A percentile compares a stretch with the other conserved stretches of the same genome.
phyloP scores from a whole-genome alignment of 768 basidiomycete genomes.

The Lepiota venenata region DNA sequence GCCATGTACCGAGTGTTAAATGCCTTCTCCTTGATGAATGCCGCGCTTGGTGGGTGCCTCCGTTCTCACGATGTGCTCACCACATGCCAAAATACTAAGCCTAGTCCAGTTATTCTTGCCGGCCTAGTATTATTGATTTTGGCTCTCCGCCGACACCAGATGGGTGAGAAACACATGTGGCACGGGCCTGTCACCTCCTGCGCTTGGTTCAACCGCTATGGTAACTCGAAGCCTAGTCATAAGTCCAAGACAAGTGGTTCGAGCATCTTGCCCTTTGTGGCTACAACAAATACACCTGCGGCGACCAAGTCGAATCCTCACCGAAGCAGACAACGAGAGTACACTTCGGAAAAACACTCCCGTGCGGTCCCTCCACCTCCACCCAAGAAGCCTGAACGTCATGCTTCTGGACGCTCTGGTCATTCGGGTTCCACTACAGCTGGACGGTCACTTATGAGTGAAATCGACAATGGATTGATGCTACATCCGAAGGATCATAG shows the following conservation, averaged over 20 bases:
- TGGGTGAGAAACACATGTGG: conserved; percentile 60
- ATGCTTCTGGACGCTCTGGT: conserved; percentile 22
- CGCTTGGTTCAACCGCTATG: conserved; percentile 65
- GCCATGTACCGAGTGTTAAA: conserved; percentile 86
- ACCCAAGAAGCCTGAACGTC: conserved; percentile 24
- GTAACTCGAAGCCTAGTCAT: conserved; percentile 31
- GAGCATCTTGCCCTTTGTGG: conserved; percentile 35
- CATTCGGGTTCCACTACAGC: conserved; percentile 30
- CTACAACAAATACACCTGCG: conserved; percentile 16
- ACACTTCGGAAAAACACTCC: conserved; percentile 8
- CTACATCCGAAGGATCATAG: conserved; percentile 28
- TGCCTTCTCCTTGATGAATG: conserved; percentile 78
- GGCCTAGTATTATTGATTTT: conserved; percentile 35
- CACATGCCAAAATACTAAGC: conserved; percentile 7
- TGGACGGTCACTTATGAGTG: conserved; percentile 28
- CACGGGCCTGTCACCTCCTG: conserved; percentile 64
- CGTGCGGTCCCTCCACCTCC: conserved; percentile 2
- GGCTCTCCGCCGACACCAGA: conserved; percentile 38
- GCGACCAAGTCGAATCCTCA: conserved; percentile 18
- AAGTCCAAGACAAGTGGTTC: conserved; percentile 33
- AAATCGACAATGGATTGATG: conserved; percentile 41
- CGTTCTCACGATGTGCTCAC: not conserved
- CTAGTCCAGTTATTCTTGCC: conserved; percentile 32
- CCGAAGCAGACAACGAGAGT: conserved; percentile 25
- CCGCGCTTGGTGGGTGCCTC: conserved; percentile 53